phyloP scores from a whole-genome alignment of 768 basidiomycete genomes.

The Termitomyces sp. region DNA sequence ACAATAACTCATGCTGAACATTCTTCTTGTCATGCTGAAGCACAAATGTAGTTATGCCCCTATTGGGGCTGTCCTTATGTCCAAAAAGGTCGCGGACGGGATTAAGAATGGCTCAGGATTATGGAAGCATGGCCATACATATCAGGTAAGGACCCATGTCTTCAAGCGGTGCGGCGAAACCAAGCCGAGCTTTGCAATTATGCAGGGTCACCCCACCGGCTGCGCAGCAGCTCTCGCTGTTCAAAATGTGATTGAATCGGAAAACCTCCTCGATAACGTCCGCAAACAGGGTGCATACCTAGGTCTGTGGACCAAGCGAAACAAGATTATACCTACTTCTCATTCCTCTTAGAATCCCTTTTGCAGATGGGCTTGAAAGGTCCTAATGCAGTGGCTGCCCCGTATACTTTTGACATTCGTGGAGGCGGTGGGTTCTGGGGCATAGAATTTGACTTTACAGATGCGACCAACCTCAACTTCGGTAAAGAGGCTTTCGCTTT shows the following conservation, averaged over 20 bases:
- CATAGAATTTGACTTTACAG: constrained; percentile 73
- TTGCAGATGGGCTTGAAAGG: constrained; percentile 50
- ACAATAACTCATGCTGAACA: constrained; percentile 10
- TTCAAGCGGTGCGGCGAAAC: not conserved
- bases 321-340: not conserved
- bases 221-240: constrained; percentile 82
- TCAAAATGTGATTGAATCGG: constrained; percentile 62
- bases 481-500: constrained; percentile 56
- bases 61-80: constrained; percentile 80
- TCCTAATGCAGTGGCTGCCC: constrained; percentile 53
- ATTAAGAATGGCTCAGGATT: constrained; percentile 64
- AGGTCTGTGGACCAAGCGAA: constrained; percentile 19
- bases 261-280: constrained; percentile 67
- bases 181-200: not conserved
- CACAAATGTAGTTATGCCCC: constrained; percentile 59
- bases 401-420: constrained; percentile 74
- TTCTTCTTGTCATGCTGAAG: not conserved
- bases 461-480: constrained; percentile 42
- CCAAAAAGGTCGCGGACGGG: constrained; percentile 63
- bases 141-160: constrained; percentile 44
- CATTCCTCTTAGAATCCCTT: constrained; percentile 30
- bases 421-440: constrained; percentile 84
- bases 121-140: constrained; percentile 85
- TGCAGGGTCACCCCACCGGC: constrained; percentile 64
- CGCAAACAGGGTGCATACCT: constrained; percentile 58